Conservation (phyloP, 306 rosid species). For the Cucurbita pepo region DNA sequence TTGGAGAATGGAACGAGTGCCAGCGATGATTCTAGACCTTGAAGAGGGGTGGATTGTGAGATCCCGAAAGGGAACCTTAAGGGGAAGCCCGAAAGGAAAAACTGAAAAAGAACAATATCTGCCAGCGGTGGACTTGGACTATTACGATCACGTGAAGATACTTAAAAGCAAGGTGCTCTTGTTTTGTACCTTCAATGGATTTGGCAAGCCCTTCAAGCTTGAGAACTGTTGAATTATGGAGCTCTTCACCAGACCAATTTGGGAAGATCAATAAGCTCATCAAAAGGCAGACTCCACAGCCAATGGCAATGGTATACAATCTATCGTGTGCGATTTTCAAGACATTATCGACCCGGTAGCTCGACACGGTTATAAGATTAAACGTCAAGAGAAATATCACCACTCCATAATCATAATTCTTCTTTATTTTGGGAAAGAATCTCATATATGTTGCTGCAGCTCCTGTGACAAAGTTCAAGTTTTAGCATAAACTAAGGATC, state of each 20-base stretch:
- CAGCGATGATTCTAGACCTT: no score
- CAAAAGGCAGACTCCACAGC: constrained; percentile 69
- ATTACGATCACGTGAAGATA: neutral
- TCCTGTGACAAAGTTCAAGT: constrained; percentile 30
- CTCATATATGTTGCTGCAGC: constrained; percentile 65
- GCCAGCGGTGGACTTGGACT: no score
- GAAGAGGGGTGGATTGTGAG: no score
- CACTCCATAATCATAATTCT: constrained; percentile 77
- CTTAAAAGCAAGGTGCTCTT: neutral
- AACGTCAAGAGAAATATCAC: constrained; percentile 87
- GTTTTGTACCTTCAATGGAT: constrained; percentile 58
- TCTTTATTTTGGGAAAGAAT: constrained; percentile 81
- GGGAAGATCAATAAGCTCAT: constrained; percentile 76
- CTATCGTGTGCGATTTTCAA: constrained; percentile 68
- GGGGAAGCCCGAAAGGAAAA: no score
- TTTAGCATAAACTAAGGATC: no score
- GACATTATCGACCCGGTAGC: constrained; percentile 49
- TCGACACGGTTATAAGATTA: constrained; percentile 64
- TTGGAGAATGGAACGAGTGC: no score
- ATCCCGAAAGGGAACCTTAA: no score
- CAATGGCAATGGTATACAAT: constrained; percentile 64
- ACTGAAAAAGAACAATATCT: no score
- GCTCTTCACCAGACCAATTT: constrained; percentile 91
- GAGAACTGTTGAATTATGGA: constrained; percentile 51
- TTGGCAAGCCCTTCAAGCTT: constrained; percentile 86